Conservation (phyloP, 2,329 filamentous ascomycete species). For the Paraphoma chrysanthemicola region DNA sequence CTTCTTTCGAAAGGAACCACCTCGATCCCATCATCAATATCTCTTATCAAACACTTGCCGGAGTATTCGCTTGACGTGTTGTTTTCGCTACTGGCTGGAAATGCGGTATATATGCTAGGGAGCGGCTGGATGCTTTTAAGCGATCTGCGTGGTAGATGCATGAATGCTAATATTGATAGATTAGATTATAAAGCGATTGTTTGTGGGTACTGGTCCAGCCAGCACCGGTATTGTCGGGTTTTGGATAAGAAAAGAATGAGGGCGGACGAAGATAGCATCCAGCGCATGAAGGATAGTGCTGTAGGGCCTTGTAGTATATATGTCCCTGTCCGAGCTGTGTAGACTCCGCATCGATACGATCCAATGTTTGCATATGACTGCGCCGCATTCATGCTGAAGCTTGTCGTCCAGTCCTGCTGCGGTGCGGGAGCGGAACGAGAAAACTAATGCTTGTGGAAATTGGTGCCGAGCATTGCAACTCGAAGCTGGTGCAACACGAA, state of each 20-base stretch:
- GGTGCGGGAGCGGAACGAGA: neutral
- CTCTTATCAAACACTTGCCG: conserved; percentile 13
- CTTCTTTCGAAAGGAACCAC: conserved; percentile 37
- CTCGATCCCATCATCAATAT: conserved; percentile 39
- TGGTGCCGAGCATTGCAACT: conserved; percentile 5
- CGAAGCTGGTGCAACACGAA: neutral
- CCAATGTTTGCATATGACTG: conserved; percentile 10
- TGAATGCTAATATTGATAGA: conserved; percentile 17
- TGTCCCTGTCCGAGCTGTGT: neutral
- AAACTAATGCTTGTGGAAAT: conserved; percentile 17
- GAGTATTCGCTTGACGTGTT: conserved; percentile 16
- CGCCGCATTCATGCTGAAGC: conserved; percentile 20
- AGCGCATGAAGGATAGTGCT: conserved; percentile 13
- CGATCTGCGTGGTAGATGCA: conserved; percentile 34
- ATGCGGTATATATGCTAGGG: conserved; percentile 37
- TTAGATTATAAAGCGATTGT: neutral
- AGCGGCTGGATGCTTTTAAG: conserved; percentile 30
- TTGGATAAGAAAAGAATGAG: conserved; percentile 14
- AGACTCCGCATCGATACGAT: neutral
- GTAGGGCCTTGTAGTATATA: conserved; percentile 17
- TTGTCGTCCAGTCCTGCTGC: conserved; percentile 18
- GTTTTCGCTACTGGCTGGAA: conserved; percentile 18
- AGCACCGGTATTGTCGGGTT: conserved; percentile 8
- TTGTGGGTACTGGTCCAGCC: conserved; percentile 20
- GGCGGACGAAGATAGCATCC: conserved; percentile 22